Percentiles rank a stretch among this genome's conserved stretches.
These are phyloP conservation scores for Xylariaceae sp. DNA, from an alignment of 2,329 filamentous ascomycete genomes.

Conservation along the genomic window DNA sequence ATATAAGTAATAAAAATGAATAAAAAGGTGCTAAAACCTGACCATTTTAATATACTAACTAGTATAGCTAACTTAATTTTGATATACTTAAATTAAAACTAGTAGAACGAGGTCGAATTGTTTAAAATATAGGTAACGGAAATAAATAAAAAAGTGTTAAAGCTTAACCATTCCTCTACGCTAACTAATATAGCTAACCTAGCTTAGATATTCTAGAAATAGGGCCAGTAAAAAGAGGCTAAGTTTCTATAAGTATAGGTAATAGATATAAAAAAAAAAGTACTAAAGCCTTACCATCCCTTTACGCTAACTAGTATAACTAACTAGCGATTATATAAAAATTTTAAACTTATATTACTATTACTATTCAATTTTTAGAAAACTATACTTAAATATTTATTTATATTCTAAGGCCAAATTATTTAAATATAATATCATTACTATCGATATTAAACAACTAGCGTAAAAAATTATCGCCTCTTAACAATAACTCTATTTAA, in stretches of 20 bases:
- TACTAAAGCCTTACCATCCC: background rate
- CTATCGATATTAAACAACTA: background rate
- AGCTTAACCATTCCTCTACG: background rate
- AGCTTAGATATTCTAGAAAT: background rate
- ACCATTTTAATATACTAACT: background rate
- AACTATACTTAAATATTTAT: background rate
- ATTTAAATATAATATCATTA: background rate
- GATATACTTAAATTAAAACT: background rate
- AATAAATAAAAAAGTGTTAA: background rate
- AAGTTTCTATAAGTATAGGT: background rate
- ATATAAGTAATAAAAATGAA: too few relatives aligned
- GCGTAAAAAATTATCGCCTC: background rate
- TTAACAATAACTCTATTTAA: too few relatives aligned
- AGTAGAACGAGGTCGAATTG: background rate
- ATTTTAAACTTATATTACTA: background rate
- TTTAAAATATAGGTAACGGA: background rate
- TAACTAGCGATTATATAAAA: background rate
- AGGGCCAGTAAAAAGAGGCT: background rate
- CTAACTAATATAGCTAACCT: background rate
- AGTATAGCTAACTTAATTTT: background rate
- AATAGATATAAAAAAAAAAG: background rate
- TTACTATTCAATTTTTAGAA: background rate
- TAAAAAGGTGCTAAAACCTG: too few relatives aligned
- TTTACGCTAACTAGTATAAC: background rate
- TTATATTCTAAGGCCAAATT: background rate